A percentile compares a stretch with the other conserved stretches of the same genome.
These are phyloP conservation scores for Ascochyta clinopodiicola DNA, from an alignment of 2,329 filamentous ascomycete species.

Conservation along the genomic window DNA sequence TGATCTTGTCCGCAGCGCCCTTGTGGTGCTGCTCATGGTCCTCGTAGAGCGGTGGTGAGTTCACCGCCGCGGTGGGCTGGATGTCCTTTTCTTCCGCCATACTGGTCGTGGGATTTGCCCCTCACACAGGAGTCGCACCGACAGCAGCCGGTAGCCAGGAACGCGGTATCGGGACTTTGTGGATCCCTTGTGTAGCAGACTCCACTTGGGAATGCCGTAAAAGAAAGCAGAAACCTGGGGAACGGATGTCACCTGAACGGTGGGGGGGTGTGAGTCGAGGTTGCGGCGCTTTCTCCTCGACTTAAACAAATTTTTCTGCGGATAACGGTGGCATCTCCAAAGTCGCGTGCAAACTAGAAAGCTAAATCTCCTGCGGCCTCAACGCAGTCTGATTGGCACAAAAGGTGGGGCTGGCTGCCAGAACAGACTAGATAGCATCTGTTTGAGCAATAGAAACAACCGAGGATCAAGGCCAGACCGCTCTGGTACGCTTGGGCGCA, in stretches of 20 bases:
- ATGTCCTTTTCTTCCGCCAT: conserved; percentile 39
- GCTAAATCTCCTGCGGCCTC: conserved; percentile 12
- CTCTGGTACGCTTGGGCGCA: conserved; percentile 6
- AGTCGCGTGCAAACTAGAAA: conserved; percentile 7
- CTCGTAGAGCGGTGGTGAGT: conserved; percentile 16
- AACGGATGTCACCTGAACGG: conserved; percentile 6
- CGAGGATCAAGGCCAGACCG: conserved; percentile 5
- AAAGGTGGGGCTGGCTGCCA: conserved; percentile 1
- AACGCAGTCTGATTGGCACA: conserved; percentile 6
- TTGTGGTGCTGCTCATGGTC: conserved; percentile 32
- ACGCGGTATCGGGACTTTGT: conserved; percentile 2
- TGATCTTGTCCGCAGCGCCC: conserved; percentile 39
- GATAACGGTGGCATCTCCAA: conserved; percentile 1
- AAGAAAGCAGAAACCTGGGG: conserved; percentile 7
- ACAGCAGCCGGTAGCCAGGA: not conserved
- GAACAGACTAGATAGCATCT: conserved; percentile 1
- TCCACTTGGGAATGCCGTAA: conserved; percentile 6
- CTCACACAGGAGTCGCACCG: conserved; percentile 1
- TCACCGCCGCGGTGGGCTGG: conserved; percentile 19
- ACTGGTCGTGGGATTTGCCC: conserved; percentile 1
- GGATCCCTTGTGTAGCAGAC: not conserved
- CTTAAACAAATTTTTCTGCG: conserved; percentile 16
- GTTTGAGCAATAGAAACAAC: not conserved
- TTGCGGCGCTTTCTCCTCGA: conserved; percentile 9
- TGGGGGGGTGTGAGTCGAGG: not conserved